Evolutionary conservation across 257 asterid genomes (phyloP), one percentile per base, ranked within the genome.

Genomic region (Solanum peruvianum): DNA sequence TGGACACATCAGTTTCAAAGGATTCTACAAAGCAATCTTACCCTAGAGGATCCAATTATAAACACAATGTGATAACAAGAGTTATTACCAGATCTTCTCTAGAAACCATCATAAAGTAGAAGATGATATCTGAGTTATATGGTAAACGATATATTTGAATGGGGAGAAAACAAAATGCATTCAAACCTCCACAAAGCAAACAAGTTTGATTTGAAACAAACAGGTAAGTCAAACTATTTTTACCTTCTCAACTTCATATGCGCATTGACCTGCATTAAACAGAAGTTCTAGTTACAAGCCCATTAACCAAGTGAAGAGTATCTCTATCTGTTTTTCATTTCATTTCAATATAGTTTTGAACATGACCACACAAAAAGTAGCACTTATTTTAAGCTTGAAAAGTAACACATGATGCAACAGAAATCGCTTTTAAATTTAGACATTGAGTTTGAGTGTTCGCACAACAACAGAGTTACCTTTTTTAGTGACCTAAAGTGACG

Each of bases 241-340:
- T 91, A 94, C 99, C 96, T 93, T 95, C 88, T 97, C 93, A 58
- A 94, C 92, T 91, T 93, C 92, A 88, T 93, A 90, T 83, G 94
- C 96, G 85, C 98, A 95, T 90, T 96, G 96, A 92, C 98, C 99
- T 95, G 98, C 86, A 75, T 72, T 27, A 82, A 7, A 88, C 7
- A 52, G 18, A 81, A 81, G 64, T 33, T 81, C 85, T 29, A 81
- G 70, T 49, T 49, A 81, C 69, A 81, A 81, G 45, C 8, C 70
- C 69, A 81, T 81, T 33, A 49, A 81, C 44, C 70, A 81, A 81
- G 85, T 18, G 85, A 49, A 39, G 31, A 15, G 82, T 25, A 73
- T 73, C 82, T 73, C 31, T 11, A 37, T 21, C 31, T 39, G 27
- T 73, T 21, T 73, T 12, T 39, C 11, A 31, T 39, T 73, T 39